A percentile compares a stretch with the other conserved stretches of the same genome.
Evolutionary conservation across 805 yeast genomes (phyloP).

Genomic region (Ogataea glucozyma): DNA sequence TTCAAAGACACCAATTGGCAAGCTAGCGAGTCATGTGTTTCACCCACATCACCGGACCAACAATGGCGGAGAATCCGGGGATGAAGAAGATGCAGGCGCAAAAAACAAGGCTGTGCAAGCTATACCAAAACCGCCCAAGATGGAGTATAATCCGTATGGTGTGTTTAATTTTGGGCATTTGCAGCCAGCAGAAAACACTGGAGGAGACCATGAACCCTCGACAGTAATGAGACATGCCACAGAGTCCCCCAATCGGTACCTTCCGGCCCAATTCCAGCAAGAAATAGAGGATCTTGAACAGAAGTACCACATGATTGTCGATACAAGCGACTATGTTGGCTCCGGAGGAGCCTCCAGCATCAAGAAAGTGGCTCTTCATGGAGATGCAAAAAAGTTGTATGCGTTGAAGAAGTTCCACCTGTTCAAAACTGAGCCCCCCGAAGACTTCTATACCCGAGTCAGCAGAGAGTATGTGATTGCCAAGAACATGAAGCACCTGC

Average conservation of each 20-base stretch:
- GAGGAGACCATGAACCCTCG: too few species aligned
- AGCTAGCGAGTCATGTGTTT: too few species aligned
- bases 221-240: conserved; percentile 58
- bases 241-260: conserved; percentile 60
- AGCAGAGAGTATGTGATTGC: conserved; percentile 64
- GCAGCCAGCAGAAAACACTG: background rate
- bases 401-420: conserved; percentile 69
- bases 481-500: conserved; percentile 52
- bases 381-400: conserved; percentile 42
- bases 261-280: conserved; percentile 57
- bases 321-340: conserved; percentile 47
- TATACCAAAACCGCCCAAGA: conserved; percentile 8
- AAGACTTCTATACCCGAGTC: conserved; percentile 64
- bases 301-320: conserved; percentile 49
- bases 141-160: conserved; percentile 67
- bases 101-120: background rate
- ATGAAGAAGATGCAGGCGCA: too few species aligned
- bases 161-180: conserved; percentile 35
- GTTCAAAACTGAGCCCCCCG: conserved; percentile 58
- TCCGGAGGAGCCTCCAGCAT: conserved; percentile 75
- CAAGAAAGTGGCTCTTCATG: conserved; percentile 43
- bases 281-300: conserved; percentile 50
- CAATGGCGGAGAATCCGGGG: background rate
- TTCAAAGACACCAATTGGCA: too few species aligned
- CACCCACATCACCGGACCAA: background rate